Percentiles rank a stretch among this genome's conserved stretches.
These are phyloP conservation scores for Physocladia obscura DNA, from an alignment of 192 early-diverging fungal genomes.

Conservation along the genomic window DNA sequence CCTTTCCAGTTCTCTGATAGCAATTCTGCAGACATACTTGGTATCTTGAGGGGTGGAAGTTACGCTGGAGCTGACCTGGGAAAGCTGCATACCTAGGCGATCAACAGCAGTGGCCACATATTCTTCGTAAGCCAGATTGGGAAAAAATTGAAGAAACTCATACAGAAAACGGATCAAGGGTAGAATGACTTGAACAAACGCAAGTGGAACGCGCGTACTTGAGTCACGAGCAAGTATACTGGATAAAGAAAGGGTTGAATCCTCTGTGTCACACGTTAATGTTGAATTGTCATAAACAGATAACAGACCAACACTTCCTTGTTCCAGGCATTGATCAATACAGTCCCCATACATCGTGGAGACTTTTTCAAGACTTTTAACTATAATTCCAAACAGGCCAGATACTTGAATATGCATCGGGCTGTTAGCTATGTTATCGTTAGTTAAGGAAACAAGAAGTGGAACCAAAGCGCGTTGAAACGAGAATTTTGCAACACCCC, in stretches of 20 bases:
- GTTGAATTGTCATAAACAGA: neutral
- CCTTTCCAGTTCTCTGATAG: neutral
- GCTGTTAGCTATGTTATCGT: neutral
- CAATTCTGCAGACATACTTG: neutral
- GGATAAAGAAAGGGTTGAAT: neutral
- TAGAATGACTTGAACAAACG: constrained; percentile 1
- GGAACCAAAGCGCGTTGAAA: constrained; percentile 8
- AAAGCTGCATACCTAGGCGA: neutral
- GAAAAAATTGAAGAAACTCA: constrained; percentile 6
- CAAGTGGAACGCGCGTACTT: neutral
- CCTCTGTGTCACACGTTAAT: too few relatives aligned
- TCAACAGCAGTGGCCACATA: neutral
- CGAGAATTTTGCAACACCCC: neutral
- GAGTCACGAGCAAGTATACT: neutral
- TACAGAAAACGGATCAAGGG: constrained; percentile 9
- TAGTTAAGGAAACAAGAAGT: neutral
- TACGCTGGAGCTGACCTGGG: neutral
- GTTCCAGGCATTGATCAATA: neutral
- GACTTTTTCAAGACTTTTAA: neutral
- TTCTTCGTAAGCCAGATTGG: neutral
- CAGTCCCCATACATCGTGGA: neutral
- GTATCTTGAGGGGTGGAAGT: neutral
- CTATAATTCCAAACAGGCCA: neutral
- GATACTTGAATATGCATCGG: neutral
- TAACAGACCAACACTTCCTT: constrained; percentile 1